Evolutionary conservation across 202 grass and related monocot species (phyloP).

Genomic region (Cymbopogon flexuosus): DNA sequence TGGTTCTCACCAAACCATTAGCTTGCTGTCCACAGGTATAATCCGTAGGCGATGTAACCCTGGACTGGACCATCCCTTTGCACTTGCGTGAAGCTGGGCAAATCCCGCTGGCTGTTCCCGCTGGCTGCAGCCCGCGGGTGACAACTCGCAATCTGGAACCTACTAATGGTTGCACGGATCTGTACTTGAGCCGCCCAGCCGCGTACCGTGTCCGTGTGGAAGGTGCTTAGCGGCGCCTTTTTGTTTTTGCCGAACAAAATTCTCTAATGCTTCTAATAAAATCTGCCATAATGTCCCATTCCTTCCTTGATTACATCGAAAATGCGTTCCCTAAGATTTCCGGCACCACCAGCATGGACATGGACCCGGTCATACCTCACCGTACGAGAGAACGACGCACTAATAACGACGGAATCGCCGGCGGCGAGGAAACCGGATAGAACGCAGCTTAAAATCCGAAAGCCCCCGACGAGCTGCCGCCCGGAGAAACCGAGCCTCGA

Average conservation of each 20-base stretch:
- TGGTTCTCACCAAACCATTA: not conserved
- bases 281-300: not conserved
- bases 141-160: not conserved
- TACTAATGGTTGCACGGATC: not conserved
- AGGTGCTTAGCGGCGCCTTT: not conserved
- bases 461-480: no score
- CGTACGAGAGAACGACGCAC: not conserved
- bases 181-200: conserved; percentile 7
- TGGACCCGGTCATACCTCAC: not conserved
- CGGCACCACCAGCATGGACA: not conserved
- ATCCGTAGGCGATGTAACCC: not conserved
- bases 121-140: not conserved
- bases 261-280: not conserved
- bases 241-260: not conserved
- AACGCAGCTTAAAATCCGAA: not conserved
- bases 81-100: conserved; percentile 10
- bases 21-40: not conserved
- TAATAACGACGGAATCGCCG: not conserved
- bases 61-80: conserved; percentile 27
- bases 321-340: not conserved
- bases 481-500: not conserved
- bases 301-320: conserved; percentile 4
- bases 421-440: not conserved
- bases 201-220: not conserved
- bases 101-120: not conserved